Evolutionary conservation across 345 rosid species (phyloP).

Genomic region (Eucalyptus caleyi): DNA sequence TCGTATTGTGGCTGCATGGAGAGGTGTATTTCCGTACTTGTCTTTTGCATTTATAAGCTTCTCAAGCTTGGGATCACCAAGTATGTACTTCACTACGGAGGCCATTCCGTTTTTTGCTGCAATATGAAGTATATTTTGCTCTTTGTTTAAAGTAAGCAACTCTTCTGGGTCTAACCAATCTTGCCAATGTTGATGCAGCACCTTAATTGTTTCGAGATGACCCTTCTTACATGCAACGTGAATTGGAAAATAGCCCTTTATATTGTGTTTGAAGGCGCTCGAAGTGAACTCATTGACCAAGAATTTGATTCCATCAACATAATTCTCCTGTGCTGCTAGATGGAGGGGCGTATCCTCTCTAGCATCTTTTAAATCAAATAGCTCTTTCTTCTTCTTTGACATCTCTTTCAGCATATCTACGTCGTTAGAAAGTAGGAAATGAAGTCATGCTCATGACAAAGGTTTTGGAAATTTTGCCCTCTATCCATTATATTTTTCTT

Average conservation of each 20-base stretch:
- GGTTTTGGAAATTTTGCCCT: not conserved
- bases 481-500: not conserved
- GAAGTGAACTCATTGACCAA: too few species aligned
- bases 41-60: not conserved
- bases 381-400: too few species aligned
- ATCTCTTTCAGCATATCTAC: too few species aligned
- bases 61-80: not conserved
- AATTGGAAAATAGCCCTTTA: too few species aligned
- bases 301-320: too few species aligned
- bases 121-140: not conserved
- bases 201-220: not conserved
- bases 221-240: not conserved
- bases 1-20: not conserved
- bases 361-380: too few species aligned
- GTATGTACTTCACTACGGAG: not conserved
- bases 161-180: not conserved
- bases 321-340: too few species aligned
- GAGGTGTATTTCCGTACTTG: not conserved
- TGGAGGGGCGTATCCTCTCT: too few species aligned
- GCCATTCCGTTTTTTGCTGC: not conserved
- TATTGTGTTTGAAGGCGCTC: too few species aligned
- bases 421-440: too few species aligned
- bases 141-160: not conserved
- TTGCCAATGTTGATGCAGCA: not conserved
- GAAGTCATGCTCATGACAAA: too few species aligned